phyloP scores from a whole-genome alignment of 2,329 filamentous ascomycete species.

The Massarina eburnea region DNA sequence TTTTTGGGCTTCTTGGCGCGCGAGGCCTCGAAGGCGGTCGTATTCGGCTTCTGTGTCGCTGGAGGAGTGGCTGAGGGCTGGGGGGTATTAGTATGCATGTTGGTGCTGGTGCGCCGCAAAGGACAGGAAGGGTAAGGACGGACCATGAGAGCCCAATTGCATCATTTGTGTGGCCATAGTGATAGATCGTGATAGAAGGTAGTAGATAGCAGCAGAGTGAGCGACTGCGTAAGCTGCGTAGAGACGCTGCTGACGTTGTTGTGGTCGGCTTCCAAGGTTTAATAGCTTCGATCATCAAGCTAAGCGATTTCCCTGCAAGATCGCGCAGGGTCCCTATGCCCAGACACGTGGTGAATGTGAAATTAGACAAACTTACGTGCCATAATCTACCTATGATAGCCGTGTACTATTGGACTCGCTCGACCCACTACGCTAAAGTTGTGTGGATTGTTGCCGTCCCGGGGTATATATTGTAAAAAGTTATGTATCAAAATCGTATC shows the following conservation, averaged over 20 bases:
- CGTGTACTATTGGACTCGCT: too few species aligned
- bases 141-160: conserved; percentile 40
- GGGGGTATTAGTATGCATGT: neutral
- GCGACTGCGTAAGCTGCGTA: conserved; percentile 1
- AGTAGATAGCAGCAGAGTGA: conserved; percentile 11
- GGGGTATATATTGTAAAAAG: neutral
- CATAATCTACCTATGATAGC: too few species aligned
- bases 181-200: conserved; percentile 3
- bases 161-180: conserved; percentile 38
- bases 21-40: conserved; percentile 82
- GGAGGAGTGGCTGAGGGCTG: conserved; percentile 41
- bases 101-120: neutral
- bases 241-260: conserved; percentile 6
- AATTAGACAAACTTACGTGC: too few species aligned
- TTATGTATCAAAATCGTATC: conserved; percentile 69
- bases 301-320: conserved; percentile 26
- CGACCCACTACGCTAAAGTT: too few species aligned
- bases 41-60: conserved; percentile 73
- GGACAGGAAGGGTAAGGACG: conserved; percentile 5
- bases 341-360: too few species aligned
- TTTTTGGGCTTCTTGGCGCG: conserved; percentile 77
- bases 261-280: conserved; percentile 18
- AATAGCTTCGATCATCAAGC: conserved; percentile 7
- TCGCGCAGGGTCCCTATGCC: conserved; percentile 6
- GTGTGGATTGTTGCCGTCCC: neutral